phyloP scores from a whole-genome alignment of 2,329 filamentous ascomycete species.

The Diaporthe capsici region DNA sequence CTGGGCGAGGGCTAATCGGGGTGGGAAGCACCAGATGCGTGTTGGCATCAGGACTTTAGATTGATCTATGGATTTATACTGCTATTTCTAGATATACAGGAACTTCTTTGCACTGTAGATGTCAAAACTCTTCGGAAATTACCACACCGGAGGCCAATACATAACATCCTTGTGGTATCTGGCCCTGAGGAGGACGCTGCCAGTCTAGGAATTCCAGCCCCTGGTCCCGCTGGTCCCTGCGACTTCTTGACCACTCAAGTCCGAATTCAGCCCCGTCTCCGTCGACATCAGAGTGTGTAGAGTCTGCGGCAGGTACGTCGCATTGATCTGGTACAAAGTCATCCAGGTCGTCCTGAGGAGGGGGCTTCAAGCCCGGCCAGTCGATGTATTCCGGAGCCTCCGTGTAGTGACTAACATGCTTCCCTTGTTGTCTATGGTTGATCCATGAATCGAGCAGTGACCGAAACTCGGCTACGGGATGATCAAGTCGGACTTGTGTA shows the following conservation, averaged over 20 bases:
- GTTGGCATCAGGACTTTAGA: constrained; percentile 38
- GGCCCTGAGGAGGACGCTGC: neutral
- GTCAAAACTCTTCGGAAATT: neutral
- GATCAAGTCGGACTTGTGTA: constrained; percentile 19
- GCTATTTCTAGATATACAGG: too few species aligned
- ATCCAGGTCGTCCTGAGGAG: neutral
- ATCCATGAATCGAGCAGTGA: constrained; percentile 47
- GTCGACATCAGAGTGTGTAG: neutral
- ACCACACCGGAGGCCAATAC: neutral
- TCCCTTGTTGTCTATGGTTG: constrained; percentile 50
- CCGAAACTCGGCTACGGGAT: constrained; percentile 7
- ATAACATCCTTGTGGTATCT: neutral
- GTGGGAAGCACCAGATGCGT: constrained; percentile 44
- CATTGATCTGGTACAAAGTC: neutral
- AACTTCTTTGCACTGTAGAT: neutral
- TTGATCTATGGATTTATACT: neutral
- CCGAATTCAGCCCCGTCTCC: neutral
- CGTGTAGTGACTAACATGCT: neutral
- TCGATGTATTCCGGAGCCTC: constrained; percentile 34
- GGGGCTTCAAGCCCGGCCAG: constrained; percentile 12
- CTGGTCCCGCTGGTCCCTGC: constrained; percentile 1
- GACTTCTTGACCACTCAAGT: neutral
- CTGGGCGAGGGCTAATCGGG: constrained; percentile 67
- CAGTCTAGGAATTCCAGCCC: constrained; percentile 1
- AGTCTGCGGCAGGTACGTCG: neutral